Percentiles rank a stretch among this genome's conserved stretches.
Conservation (phyloP, 371 early-diverging fungal species). For the Mucor piriformis region DNA sequence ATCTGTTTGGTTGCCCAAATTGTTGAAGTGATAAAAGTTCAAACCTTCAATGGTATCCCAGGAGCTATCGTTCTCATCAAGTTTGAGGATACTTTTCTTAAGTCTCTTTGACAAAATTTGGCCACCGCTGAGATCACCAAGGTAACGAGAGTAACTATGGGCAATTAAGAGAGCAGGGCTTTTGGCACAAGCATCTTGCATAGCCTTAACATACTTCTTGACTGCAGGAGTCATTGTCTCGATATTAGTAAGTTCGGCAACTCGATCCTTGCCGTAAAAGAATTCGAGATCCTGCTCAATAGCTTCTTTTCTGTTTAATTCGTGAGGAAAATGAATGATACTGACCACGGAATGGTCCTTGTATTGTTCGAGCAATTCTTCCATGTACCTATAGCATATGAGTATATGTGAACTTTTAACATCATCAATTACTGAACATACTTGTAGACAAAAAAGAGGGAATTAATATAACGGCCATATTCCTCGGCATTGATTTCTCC, state of each 20-base stretch:
- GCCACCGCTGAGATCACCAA: constrained; percentile 68
- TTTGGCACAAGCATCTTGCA: constrained; percentile 47
- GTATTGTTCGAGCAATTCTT: constrained; percentile 53
- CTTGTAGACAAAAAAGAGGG: constrained; percentile 53
- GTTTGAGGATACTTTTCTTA: constrained; percentile 50
- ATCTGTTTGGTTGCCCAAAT: constrained; percentile 54
- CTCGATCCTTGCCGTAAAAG: constrained; percentile 54
- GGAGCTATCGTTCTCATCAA: constrained; percentile 34
- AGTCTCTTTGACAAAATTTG: constrained; percentile 61
- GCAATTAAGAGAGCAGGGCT: constrained; percentile 61
- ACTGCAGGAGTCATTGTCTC: constrained; percentile 59
- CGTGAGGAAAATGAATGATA: constrained; percentile 59
- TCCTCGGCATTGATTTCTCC: constrained; percentile 50
- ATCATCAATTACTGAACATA: constrained; percentile 23
- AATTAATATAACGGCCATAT: constrained; percentile 53
- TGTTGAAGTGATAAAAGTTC: constrained; percentile 53
- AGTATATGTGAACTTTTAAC: neutral
- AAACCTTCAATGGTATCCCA: constrained; percentile 55
- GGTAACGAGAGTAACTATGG: constrained; percentile 64
- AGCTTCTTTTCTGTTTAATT: constrained; percentile 48
- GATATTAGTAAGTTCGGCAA: constrained; percentile 37
- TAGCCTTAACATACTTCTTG: constrained; percentile 48
- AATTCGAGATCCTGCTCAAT: constrained; percentile 57
- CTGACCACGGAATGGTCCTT: constrained; percentile 53
- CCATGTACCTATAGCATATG: constrained; percentile 44